phyloP scores from a whole-genome alignment of 345 rosid species.

The Stellera chamaejasme region DNA sequence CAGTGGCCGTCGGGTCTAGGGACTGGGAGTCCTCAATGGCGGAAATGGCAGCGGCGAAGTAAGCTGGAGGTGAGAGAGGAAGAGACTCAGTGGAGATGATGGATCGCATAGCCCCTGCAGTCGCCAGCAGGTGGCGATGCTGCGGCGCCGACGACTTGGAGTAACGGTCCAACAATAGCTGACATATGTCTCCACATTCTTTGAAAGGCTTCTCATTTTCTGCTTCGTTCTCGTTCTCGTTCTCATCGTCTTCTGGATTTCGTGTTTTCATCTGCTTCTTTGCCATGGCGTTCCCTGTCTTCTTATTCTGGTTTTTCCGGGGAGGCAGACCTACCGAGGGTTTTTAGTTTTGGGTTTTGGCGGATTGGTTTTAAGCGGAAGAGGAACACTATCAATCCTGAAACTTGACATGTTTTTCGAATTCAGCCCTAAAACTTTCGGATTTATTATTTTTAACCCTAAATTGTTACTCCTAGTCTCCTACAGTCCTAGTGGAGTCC shows the following conservation, averaged over 20 bases:
- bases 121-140: constrained; percentile 86
- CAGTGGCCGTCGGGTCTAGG: constrained; percentile 45
- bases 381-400: no score
- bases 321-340: no score
- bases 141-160: constrained; percentile 74
- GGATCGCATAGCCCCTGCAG: constrained; percentile 84
- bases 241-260: not conserved
- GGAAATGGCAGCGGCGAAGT: constrained; percentile 77
- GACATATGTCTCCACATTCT: constrained; percentile 56
- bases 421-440: no score
- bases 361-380: no score
- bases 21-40: constrained; percentile 26
- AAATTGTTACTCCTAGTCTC: no score
- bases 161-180: constrained; percentile 86
- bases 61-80: constrained; percentile 49
- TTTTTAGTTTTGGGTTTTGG: no score
- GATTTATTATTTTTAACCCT: no score
- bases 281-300: not conserved
- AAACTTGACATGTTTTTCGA: no score
- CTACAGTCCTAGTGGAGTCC: no score
- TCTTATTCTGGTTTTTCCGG: no score
- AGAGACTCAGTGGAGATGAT: constrained; percentile 62
- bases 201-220: constrained; percentile 30
- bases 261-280: constrained; percentile 1
- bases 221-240: constrained; percentile 7